Percentiles rank a stretch among this genome's conserved stretches.
These are phyloP conservation scores for Fagus sylvatica DNA, from an alignment of 306 rosid species.

Conservation along the genomic window DNA sequence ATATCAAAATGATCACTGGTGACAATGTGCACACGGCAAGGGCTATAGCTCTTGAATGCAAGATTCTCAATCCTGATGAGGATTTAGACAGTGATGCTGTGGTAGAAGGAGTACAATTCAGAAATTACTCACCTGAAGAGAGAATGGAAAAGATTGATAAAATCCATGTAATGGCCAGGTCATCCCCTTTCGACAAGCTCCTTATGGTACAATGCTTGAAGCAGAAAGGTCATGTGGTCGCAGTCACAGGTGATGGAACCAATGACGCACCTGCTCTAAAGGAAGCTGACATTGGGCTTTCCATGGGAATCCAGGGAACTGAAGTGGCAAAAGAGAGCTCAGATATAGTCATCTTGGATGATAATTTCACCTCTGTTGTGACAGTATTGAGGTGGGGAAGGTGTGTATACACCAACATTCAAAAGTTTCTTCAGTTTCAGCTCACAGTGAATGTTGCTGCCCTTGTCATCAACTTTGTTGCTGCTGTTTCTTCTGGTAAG, in stretches of 20 bases:
- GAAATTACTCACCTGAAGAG: constrained; percentile 27
- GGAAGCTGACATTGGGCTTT: constrained; percentile 35
- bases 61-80: constrained; percentile 8
- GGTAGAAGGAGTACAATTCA: constrained; percentile 15
- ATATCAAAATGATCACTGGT: constrained; percentile 29
- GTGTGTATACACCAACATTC: constrained; percentile 29
- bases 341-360: constrained; percentile 27
- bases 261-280: constrained; percentile 33
- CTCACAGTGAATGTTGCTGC: constrained; percentile 30
- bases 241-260: constrained; percentile 36
- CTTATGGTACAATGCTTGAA: constrained; percentile 31
- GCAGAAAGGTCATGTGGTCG: constrained; percentile 29
- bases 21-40: constrained; percentile 31
- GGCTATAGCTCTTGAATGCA: constrained; percentile 29
- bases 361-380: constrained; percentile 20
- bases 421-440: constrained; percentile 33
- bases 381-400: constrained; percentile 32
- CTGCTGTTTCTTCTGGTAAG: constrained; percentile 23
- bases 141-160: constrained; percentile 18
- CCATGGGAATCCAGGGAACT: constrained; percentile 34
- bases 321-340: constrained; percentile 37
- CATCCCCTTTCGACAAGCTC: constrained; percentile 32
- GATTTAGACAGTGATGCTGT: constrained; percentile 1
- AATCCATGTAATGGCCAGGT: constrained; percentile 31
- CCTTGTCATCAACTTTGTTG: constrained; percentile 20